Conservation (phyloP, 805 yeast species). For the Vanderwaltozyma tropicalis region DNA sequence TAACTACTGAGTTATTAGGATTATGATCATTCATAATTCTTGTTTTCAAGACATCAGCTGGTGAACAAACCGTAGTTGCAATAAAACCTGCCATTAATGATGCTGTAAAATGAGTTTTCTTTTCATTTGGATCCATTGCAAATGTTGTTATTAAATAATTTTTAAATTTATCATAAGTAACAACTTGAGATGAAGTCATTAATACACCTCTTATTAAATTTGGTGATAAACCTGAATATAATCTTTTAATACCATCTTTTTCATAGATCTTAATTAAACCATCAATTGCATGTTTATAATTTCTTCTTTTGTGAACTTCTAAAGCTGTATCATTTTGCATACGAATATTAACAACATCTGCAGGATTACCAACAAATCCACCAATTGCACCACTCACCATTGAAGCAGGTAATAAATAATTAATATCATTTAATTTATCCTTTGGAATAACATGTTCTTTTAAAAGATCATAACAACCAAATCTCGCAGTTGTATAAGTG, state of each 20-base stretch:
- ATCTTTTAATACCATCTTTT: slow-evolving; percentile 50
- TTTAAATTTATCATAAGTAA: slow-evolving; percentile 73
- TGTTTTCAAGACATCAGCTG: slow-evolving; percentile 85
- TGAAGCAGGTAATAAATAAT: slow-evolving; percentile 59
- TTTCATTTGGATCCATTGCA: slow-evolving; percentile 46
- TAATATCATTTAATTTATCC: slow-evolving; percentile 42
- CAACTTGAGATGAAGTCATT: slow-evolving; percentile 89
- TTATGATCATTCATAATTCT: slow-evolving; percentile 62
- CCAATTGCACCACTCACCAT: slow-evolving; percentile 83
- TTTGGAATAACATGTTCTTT: slow-evolving; percentile 44
- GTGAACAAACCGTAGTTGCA: slow-evolving; percentile 87
- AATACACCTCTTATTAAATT: slow-evolving; percentile 71
- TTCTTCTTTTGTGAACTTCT: slow-evolving; percentile 54
- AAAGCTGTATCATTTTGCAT: slow-evolving; percentile 82
- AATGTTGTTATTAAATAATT: slow-evolving; percentile 40
- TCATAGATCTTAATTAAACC: slow-evolving; percentile 51
- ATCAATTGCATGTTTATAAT: slow-evolving; percentile 68
- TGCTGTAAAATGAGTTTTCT: slow-evolving; percentile 67
- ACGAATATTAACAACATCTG: slow-evolving; percentile 78
- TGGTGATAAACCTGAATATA: slow-evolving; percentile 69
- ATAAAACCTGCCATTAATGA: slow-evolving; percentile 75
- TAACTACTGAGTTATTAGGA: slow-evolving; percentile 35
- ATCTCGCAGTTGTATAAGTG: slow-evolving; percentile 77
- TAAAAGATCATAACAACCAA: slow-evolving; percentile 73
- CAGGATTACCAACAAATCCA: slow-evolving; percentile 79